phyloP scores from a whole-genome alignment of 2,329 filamentous ascomycete species.

The Domatiomyces globalis region DNA sequence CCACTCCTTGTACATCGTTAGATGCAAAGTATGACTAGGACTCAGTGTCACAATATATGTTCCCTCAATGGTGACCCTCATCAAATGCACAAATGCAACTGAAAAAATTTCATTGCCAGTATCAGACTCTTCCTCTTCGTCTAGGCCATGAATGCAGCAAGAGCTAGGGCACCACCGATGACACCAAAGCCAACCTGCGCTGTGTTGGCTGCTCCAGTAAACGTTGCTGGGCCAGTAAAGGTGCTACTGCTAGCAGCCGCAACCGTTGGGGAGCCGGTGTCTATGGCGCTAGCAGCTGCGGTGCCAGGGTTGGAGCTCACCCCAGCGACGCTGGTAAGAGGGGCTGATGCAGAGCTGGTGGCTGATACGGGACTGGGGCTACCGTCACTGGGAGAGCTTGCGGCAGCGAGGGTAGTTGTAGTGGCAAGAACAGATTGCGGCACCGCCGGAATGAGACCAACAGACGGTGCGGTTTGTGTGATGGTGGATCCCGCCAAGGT shows the following conservation, averaged over 20 bases:
- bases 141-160: slow-evolving; percentile 13
- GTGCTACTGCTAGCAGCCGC: slow-evolving; percentile 1
- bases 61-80: background rate
- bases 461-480: slow-evolving; percentile 1
- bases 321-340: background rate
- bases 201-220: slow-evolving; percentile 22
- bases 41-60: background rate
- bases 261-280: background rate
- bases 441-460: slow-evolving; percentile 11
- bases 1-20: too few species aligned
- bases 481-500: slow-evolving; percentile 4
- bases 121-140: background rate
- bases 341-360: too few species aligned
- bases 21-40: background rate
- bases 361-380: background rate
- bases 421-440: background rate
- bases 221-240: slow-evolving; percentile 23
- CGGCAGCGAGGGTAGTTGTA: background rate
- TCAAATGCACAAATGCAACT: background rate
- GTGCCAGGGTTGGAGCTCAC: background rate
- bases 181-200: slow-evolving; percentile 18
- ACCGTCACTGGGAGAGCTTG: background rate
- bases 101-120: background rate
- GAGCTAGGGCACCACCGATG: slow-evolving; percentile 9
- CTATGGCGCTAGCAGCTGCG: background rate